Base-by-base conservation (phyloP, 192 early-diverging fungal genomes). In the Backusella tuberculispora region DNA sequence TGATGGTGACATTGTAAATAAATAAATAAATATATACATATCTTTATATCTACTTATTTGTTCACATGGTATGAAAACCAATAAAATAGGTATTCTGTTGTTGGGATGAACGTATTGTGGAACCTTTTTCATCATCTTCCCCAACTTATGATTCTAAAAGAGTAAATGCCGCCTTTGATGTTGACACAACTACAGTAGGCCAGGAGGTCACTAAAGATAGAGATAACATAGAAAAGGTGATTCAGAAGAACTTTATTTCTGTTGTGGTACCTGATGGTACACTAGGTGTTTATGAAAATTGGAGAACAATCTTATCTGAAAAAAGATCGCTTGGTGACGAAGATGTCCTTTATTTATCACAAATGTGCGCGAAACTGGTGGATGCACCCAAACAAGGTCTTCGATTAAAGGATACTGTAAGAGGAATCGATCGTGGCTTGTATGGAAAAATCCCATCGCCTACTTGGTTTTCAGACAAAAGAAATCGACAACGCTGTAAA, bases 1-100 rank as follows among this genome's bases (percentile, higher is more conserved):
- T 9, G 94, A 95, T 76, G 94, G 94, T 37, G 94, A 95, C 80
- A 74, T 72, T 37, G 81, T 82, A 73, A 66, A 63, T 69, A 13
- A 29, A 15, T 10, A 0, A 3, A 17, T 53, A 71, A 21, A 67
- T 19, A 44, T 63, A 8, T 70, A 48, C 9, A 43, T 42, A 5
- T 15, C 37, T 15, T 15, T 7, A 15, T 64, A 10, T 6, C 10
- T 7, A 13, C 63, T 42, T 66, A 14, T 19, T 19, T 53, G 17
- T 0, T 53, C 21, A 21, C 0, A 0, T 10, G 12, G 9, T 17
- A 53, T 4, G 1, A 19, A 19, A 53, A 53, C 6, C 7, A 53
- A 53, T 7, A 26, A 7, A 34, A 19, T 64, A 82, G 81, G 64
- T 83, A 5, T 83, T 83, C 66, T 80, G 78, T 66, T 83, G 78